Conservation (phyloP, 305 asterid genomes). For the Fraxinus angustifolia region DNA sequence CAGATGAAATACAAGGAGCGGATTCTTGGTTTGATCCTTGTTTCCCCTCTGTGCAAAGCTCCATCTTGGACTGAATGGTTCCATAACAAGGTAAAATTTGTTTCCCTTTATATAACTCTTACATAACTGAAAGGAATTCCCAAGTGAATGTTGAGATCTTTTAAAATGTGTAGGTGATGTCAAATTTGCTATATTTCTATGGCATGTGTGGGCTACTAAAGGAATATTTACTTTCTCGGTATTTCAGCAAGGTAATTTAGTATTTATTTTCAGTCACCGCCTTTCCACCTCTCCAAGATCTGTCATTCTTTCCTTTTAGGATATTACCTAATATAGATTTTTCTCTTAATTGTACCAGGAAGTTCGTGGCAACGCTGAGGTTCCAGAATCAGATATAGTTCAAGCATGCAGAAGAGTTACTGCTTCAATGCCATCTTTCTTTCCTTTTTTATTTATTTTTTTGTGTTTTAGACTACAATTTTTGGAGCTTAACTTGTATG, state of each 20-base stretch:
- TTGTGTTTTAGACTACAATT: slow-evolving; percentile 1
- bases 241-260: slow-evolving; percentile 70
- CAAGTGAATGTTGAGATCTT: neutral
- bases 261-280: neutral
- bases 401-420: slow-evolving; percentile 85
- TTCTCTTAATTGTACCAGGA: slow-evolving; percentile 49
- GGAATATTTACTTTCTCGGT: slow-evolving; percentile 71
- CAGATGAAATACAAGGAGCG: slow-evolving; percentile 81
- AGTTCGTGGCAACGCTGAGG: slow-evolving; percentile 61
- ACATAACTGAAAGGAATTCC: slow-evolving; percentile 7
- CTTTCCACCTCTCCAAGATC: neutral
- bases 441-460: neutral
- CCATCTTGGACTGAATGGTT: slow-evolving; percentile 96
- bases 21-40: slow-evolving; percentile 76
- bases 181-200: slow-evolving; percentile 69
- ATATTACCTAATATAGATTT: neutral
- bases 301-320: neutral
- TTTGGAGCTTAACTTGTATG: slow-evolving; percentile 3
- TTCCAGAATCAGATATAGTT: slow-evolving; percentile 79
- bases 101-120: neutral
- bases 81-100: slow-evolving; percentile 61
- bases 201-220: slow-evolving; percentile 72
- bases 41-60: slow-evolving; percentile 78
- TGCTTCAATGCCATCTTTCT: slow-evolving; percentile 19
- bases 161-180: slow-evolving; percentile 60